phyloP scores from a whole-genome alignment of 148 eudicot species.

The Vaccinium macrocarpon region DNA sequence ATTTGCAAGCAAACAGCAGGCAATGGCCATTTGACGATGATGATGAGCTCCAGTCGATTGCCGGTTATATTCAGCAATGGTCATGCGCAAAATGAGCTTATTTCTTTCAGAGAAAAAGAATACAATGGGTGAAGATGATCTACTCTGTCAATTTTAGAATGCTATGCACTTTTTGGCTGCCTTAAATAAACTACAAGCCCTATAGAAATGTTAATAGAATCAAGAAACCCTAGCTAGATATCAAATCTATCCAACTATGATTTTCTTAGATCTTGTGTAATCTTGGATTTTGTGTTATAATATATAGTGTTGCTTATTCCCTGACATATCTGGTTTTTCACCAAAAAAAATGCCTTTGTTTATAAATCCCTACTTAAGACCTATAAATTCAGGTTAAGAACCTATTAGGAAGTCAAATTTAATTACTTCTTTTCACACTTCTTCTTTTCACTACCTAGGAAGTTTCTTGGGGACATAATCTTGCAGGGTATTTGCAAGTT shows the following conservation, averaged over 20 bases:
- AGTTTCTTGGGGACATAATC: no score
- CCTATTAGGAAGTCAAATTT: background rate
- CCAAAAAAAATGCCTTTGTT: constrained; percentile 15
- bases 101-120: background rate
- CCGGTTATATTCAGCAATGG: constrained; percentile 62
- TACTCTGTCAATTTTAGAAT: constrained; percentile 17
- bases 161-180: constrained; percentile 25
- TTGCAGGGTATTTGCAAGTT: background rate
- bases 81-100: constrained; percentile 15
- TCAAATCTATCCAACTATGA: constrained; percentile 9
- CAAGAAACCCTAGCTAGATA: constrained; percentile 15
- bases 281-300: constrained; percentile 23
- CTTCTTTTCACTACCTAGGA: constrained; percentile 9
- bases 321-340: constrained; percentile 7
- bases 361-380: constrained; percentile 13
- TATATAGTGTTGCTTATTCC: background rate
- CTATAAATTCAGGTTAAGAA: constrained; percentile 6
- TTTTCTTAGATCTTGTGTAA: constrained; percentile 30
- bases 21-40: constrained; percentile 63
- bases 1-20: constrained; percentile 31
- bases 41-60: constrained; percentile 69
- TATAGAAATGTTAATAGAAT: constrained; percentile 25
- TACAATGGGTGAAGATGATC: background rate
- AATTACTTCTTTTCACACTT: constrained; percentile 3
- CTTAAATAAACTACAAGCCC: constrained; percentile 26